phyloP scores from a whole-genome alignment of 345 rosid species.

The Brassica juncea region DNA sequence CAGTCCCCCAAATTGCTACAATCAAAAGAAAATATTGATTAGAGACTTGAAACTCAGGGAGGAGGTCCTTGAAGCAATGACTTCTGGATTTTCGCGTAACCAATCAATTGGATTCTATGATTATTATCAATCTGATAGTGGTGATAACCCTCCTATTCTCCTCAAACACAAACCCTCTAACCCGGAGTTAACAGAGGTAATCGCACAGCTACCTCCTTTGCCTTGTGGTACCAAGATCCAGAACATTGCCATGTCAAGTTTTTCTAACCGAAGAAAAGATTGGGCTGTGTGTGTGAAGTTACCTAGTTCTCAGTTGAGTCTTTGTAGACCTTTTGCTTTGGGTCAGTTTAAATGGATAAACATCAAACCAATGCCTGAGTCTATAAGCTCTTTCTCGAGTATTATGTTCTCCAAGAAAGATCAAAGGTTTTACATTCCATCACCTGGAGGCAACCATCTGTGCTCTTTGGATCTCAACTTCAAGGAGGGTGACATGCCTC shows the following conservation, averaged over 20 bases:
- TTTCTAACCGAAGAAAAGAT: background rate
- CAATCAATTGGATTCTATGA: background rate
- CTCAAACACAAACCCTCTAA: background rate
- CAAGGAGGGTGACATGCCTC: background rate
- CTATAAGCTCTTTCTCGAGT: background rate
- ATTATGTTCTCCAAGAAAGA: slow-evolving; percentile 17
- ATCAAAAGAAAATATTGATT: background rate
- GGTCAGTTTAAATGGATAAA: background rate
- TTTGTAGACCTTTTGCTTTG: slow-evolving; percentile 5
- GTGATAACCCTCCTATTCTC: background rate
- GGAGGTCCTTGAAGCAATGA: background rate
- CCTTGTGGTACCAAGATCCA: background rate
- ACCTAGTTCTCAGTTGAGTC: background rate
- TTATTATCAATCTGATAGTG: background rate
- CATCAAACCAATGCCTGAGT: background rate
- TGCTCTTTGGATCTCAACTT: background rate
- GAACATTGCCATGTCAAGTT: slow-evolving; percentile 7
- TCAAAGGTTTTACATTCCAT: slow-evolving; percentile 4
- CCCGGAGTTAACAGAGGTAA: background rate
- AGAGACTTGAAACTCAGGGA: background rate
- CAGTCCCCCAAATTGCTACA: background rate
- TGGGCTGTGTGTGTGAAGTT: slow-evolving; percentile 14
- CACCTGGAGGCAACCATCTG: background rate
- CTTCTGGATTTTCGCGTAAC: background rate
- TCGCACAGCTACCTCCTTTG: background rate